Base-by-base conservation (phyloP, 2,329 filamentous ascomycete genomes). In the Xylaria sp. region DNA sequence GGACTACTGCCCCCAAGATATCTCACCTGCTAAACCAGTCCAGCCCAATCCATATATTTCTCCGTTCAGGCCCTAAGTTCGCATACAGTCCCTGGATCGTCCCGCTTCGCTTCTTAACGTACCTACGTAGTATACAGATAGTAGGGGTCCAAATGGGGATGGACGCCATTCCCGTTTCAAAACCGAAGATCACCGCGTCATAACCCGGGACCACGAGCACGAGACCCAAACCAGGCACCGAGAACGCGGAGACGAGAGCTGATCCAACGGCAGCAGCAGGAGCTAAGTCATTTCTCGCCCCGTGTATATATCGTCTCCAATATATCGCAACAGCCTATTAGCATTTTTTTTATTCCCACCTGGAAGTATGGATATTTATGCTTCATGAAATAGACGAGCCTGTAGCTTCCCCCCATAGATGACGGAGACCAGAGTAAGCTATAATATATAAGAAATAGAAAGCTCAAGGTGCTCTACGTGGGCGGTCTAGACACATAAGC, bases 121-220 rank as follows among this genome's bases (percentile, higher is more conserved):
- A 46, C 3, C 15, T 2, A 28, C 28, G 28, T 28, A 28, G 41
- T 46, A 7, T 5, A 46, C 18, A n/a, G 41, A 15, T 33, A 25
- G 25, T 48, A 64, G n/a, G 55, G 49, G 61, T 49, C 58, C 18
- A 49, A 23, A 23, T 23, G 25, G 62, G 43, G 43, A 31, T 31
- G 39, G 23, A 15, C 4, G 61, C 46, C 36, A 10, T 36, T 7
- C 55, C 23, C 28, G 64, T 67, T 67, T 67, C 67, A 62, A n/a
- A 10, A 52, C 41, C 56, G 68, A 46, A 56, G 64, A 67, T 70
- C 68, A 12, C 39, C 39, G 25, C 56, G 60, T 67, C 68, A 70
- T 64, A 52, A 56, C 23, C 54, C 67, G 48, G 54, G 67, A 36
- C 6, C 33, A 56, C 15, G n/a, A 36, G 33, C 33, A 60, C 20